Base-by-base conservation (phyloP, 2,329 filamentous ascomycete species). In the Harringtonia aguacate region DNA sequence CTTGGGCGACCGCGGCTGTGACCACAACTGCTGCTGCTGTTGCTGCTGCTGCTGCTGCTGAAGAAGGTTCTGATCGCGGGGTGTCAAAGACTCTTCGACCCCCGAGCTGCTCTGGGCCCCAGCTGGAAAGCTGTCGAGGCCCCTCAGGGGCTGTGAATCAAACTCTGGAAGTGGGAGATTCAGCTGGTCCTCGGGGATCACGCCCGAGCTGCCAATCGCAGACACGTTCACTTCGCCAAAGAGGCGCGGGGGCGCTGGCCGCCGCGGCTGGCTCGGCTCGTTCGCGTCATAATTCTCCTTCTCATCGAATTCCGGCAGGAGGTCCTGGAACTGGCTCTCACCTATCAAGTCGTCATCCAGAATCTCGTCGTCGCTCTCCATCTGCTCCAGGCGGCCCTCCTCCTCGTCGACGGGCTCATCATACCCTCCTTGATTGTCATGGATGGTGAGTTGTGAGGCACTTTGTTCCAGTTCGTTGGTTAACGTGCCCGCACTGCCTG, bases 371-470 rank as follows among this genome's bases (percentile, higher is more conserved):
- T 58, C 56, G 33, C 52, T 57, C n/a, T 46, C 45, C 30, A 30
- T 45, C 41, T 41, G 18, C 14, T 46, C 46, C 28, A 48, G 36
- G 20, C 28, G 43, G 39, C 14, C 13, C 44, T 7, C 12, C 9
- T n/a, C n/a, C n/a, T n/a, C n/a, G n/a, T n/a, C n/a, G n/a, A n/a
- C n/a, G n/a, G n/a, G n/a, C n/a, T n/a, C n/a, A n/a, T n/a, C n/a
- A n/a, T n/a, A n/a, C n/a, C n/a, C n/a, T n/a, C n/a, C n/a, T 38
- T 56, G 46, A n/a, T 46, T 38, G 44, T 58, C 53, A 22, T 62
- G 60, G 44, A 86, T 62, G 47, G 76, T 84, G 22, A 86, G 64
- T 49, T 81, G 78, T 1, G 81, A 83, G 2, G 81, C 74, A 24
- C 67, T 64, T 6, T 72, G 61, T n/a, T 68, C 68, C n/a, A 78